Percentiles rank a stretch among this genome's conserved stretches.
Conservation (phyloP, 2,329 filamentous ascomycete genomes). For the Bimuria novae-zelandiae region DNA sequence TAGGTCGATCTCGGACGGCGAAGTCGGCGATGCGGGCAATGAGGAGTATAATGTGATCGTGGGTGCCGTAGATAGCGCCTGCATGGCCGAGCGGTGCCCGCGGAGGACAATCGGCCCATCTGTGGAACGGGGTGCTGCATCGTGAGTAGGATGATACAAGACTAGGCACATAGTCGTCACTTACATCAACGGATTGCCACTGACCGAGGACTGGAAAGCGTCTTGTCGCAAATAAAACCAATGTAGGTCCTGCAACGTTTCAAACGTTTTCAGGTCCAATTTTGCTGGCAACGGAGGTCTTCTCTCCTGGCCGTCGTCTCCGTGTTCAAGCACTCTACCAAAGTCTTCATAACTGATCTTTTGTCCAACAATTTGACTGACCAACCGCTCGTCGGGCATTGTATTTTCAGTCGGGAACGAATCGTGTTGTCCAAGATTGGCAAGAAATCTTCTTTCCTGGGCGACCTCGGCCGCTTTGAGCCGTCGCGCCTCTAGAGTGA, state of each 20-base stretch:
- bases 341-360: slow-evolving; percentile 63
- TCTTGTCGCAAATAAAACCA: slow-evolving; percentile 99
- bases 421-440: slow-evolving; percentile 34
- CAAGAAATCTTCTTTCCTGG: slow-evolving; percentile 44
- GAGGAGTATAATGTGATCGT: slow-evolving; percentile 83
- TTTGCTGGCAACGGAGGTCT: slow-evolving; percentile 37
- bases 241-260: slow-evolving; percentile 81
- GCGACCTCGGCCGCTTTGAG: slow-evolving; percentile 59
- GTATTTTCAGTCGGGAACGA: slow-evolving; percentile 53
- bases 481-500: slow-evolving; percentile 72
- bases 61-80: slow-evolving; percentile 83
- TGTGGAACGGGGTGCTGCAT: slow-evolving; percentile 73
- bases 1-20: slow-evolving; percentile 72
- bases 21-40: slow-evolving; percentile 82
- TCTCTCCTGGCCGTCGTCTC: slow-evolving; percentile 34
- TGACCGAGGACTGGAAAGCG: slow-evolving; percentile 85
- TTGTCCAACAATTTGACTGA: slow-evolving; percentile 63
- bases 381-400: slow-evolving; percentile 53
- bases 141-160: not conserved
- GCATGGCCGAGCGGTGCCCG: slow-evolving; percentile 76
- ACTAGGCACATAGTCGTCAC: slow-evolving; percentile 43
- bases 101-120: slow-evolving; percentile 87
- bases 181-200: slow-evolving; percentile 83
- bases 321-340: slow-evolving; percentile 54
- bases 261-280: slow-evolving; percentile 75